Base-by-base conservation (phyloP, 768 basidiomycete genomes). In the Coprinopsis sp. region DNA sequence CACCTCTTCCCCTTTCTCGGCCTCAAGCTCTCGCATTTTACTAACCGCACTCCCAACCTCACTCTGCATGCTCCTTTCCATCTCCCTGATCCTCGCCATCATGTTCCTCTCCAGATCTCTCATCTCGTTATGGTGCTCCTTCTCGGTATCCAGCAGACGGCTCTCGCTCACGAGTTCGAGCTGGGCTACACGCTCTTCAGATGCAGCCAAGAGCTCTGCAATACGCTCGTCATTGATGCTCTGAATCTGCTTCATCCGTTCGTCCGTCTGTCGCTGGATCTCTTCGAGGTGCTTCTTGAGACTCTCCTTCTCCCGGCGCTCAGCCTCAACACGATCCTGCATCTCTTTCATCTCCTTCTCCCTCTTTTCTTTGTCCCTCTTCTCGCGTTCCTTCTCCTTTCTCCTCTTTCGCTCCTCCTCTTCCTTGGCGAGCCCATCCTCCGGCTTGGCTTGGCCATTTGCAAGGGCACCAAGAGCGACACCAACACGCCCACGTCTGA, bases 401-500 rank as follows among this genome's bases (percentile, higher is more conserved):
- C 22, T 23, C 37, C 8, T 8, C 37, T 39, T 23, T 18, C 34
- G 16, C 37, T 19, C 27, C 24, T 42, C 40, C n/a, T 19, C 25
- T 30, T 43, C 41, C 27, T 30, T 30, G 2, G 23, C 41, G 16
- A 43, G 41, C 12, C 41, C 21, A 18, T 21, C n/a, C 39, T 41
- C 39, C 3, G 4, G 11, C 7, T 10, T 24, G 13, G n/a, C 12
- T 14, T 10, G 5, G 2, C 16, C 28, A 29, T 14, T 30, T 13
- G 12, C 10, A 8, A 27, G 28, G 21, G 12, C 25, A 3, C 22
- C 34, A 4, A 37, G 34, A 3, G 37, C 23, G n/a, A 27, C 45
- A 37, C 18, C 45, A 24, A 47, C 37, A 3, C 38, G n/a, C 13
- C 47, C 47, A 11, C 22, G 21, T 4, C 40, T 22, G 22, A 49